phyloP scores from a whole-genome alignment of 1,284 basidiomycete species.

The Puccinia triticina region DNA sequence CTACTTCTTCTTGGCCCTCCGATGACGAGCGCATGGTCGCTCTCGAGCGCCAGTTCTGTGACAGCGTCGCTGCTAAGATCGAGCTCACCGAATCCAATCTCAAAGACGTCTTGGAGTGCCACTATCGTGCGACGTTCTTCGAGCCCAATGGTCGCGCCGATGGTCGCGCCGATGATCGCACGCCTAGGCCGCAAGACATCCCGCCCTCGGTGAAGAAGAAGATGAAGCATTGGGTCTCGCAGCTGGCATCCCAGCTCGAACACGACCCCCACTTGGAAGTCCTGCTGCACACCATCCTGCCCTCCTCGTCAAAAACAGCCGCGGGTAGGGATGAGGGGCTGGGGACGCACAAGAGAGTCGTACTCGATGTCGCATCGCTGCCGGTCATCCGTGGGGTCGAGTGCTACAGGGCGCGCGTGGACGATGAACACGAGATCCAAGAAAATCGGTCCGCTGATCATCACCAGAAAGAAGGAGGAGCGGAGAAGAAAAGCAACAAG shows the following conservation, averaged over 20 bases:
- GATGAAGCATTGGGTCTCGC: slow-evolving; percentile 41
- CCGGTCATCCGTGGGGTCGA: slow-evolving; percentile 33
- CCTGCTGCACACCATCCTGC: slow-evolving; percentile 23
- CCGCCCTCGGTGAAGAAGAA: slow-evolving; percentile 2
- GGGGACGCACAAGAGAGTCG: slow-evolving; percentile 1
- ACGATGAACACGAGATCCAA: slow-evolving; percentile 42
- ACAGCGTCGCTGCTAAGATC: slow-evolving; percentile 34
- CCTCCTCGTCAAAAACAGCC: background rate
- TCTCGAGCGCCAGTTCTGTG: background rate
- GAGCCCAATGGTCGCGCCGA: background rate
- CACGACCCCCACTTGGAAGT: slow-evolving; percentile 37
- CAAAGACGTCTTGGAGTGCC: slow-evolving; percentile 27
- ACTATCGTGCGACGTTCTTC: background rate
- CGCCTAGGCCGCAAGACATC: background rate
- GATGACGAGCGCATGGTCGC: slow-evolving; percentile 11
- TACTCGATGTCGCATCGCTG: slow-evolving; percentile 9
- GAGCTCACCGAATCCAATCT: slow-evolving; percentile 13
- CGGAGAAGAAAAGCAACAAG: background rate
- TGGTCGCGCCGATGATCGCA: background rate
- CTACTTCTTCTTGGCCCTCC: slow-evolving; percentile 21
- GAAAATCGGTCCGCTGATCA: background rate
- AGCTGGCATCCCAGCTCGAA: slow-evolving; percentile 29
- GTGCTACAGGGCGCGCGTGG: slow-evolving; percentile 25
- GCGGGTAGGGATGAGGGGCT: background rate
- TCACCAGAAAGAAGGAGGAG: background rate